These are phyloP conservation scores for Heracleum sosnowskyi DNA, from an alignment of 129 eudicot species.

Conservation along the genomic window DNA sequence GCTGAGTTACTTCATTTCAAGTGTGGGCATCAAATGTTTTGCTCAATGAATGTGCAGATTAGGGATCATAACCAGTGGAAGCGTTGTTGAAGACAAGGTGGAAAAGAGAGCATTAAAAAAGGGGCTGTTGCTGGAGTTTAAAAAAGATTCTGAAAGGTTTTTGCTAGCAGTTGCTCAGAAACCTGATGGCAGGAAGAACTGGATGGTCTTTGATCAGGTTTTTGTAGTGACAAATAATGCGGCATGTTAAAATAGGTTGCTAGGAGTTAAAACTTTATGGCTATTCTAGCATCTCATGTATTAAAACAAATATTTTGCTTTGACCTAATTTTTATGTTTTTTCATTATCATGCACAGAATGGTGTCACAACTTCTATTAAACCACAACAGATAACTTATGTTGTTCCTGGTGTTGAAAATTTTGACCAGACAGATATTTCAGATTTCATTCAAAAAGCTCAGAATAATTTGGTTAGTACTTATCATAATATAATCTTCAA, in stretches of 20 bases:
- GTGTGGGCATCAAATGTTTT: background rate
- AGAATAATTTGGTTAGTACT: constrained; percentile 63
- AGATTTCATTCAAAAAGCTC: constrained; percentile 70
- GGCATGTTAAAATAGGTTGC: constrained; percentile 31
- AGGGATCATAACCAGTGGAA: constrained; percentile 46
- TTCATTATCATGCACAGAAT: constrained; percentile 50
- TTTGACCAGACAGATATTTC: constrained; percentile 53
- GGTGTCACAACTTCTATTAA: constrained; percentile 73
- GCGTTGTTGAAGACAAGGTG: constrained; percentile 43
- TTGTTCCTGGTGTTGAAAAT: constrained; percentile 82
- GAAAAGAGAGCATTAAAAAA: constrained; percentile 58
- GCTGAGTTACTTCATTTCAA: background rate
- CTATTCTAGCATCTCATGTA: constrained; percentile 7
- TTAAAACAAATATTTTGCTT: background rate
- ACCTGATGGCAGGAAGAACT: constrained; percentile 95
- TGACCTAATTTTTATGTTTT: constrained; percentile 13
- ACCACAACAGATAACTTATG: constrained; percentile 87
- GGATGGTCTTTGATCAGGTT: constrained; percentile 98
- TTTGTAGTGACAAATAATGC: constrained; percentile 28
- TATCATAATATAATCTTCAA: constrained; percentile 9
- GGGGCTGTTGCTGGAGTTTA: constrained; percentile 83
- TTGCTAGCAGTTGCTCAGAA: constrained; percentile 83
- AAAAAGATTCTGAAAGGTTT: constrained; percentile 78
- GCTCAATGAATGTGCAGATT: constrained; percentile 37
- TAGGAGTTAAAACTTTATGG: constrained; percentile 19